These are phyloP conservation scores for Talaromyces piceae DNA, from an alignment of 2,329 filamentous ascomycete species.

Conservation along the genomic window DNA sequence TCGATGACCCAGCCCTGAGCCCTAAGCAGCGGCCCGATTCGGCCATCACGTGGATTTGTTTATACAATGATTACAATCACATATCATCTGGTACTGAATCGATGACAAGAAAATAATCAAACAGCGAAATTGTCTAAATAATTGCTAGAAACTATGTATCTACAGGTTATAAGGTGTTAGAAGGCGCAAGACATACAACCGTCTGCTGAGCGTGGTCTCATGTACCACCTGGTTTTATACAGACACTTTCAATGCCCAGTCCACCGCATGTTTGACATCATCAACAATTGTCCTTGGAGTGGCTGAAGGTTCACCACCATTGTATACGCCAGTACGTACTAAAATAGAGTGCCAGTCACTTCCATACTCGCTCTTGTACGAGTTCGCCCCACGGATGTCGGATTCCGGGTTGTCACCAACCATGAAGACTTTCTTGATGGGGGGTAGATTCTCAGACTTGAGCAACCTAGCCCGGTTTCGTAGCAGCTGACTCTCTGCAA, in stretches of 20 bases:
- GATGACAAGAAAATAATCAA: no score
- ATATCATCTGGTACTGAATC: no score
- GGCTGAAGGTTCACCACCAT: slow-evolving; percentile 49
- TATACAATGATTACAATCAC: not conserved
- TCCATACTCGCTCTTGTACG: slow-evolving; percentile 57
- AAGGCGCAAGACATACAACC: not conserved
- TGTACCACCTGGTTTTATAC: not conserved
- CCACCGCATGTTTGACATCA: slow-evolving; percentile 68
- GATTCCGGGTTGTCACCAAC: slow-evolving; percentile 84
- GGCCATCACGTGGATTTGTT: slow-evolving; percentile 6
- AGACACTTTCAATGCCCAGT: slow-evolving; percentile 59
- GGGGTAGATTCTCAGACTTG: slow-evolving; percentile 26
- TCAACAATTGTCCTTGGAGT: slow-evolving; percentile 60
- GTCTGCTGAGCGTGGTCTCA: not conserved
- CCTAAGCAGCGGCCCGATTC: slow-evolving; percentile 4
- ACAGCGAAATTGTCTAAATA: no score
- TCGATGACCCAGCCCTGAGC: slow-evolving; percentile 13
- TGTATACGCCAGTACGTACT: slow-evolving; percentile 73
- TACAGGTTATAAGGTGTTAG: no score
- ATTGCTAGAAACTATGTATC: no score
- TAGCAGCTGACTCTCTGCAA: slow-evolving; percentile 67
- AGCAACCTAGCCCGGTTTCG: slow-evolving; percentile 50
- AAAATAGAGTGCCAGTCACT: slow-evolving; percentile 72
- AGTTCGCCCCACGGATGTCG: slow-evolving; percentile 82
- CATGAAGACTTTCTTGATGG: slow-evolving; percentile 81